These are phyloP conservation scores for Tuber magnatum DNA, from an alignment of 495 filamentous ascomycete species.

Conservation along the genomic window DNA sequence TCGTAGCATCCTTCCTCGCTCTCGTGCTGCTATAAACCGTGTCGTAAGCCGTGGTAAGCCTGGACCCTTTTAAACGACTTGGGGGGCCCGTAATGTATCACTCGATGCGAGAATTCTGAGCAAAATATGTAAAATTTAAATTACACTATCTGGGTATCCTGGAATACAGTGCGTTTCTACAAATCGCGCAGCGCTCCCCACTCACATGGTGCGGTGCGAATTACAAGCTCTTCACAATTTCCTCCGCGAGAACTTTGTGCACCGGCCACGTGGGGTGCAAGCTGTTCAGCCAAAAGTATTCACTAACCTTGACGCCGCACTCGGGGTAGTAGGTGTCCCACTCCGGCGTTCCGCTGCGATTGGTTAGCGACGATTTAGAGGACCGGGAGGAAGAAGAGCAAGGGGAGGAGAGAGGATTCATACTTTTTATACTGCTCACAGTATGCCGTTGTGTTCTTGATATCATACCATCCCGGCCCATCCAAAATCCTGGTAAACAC, in stretches of 20 bases:
- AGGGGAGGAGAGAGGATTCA: slow-evolving; percentile 17
- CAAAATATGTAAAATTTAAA: not conserved
- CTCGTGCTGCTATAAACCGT: not conserved
- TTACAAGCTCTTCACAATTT: slow-evolving; percentile 44
- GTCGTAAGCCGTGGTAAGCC: not conserved
- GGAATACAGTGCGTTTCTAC: not conserved
- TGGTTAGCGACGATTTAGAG: slow-evolving; percentile 17
- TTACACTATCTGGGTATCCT: not conserved
- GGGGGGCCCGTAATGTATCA: not conserved
- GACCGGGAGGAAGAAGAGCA: not conserved
- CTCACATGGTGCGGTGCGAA: not conserved
- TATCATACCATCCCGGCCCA: slow-evolving; percentile 46
- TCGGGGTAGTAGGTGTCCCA: slow-evolving; percentile 46
- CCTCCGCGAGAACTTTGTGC: slow-evolving; percentile 51
- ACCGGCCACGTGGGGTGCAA: slow-evolving; percentile 57
- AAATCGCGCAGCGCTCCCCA: not conserved
- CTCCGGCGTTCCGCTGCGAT: slow-evolving; percentile 50
- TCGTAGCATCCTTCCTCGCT: not conserved
- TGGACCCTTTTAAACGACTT: not conserved
- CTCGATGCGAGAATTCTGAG: not conserved
- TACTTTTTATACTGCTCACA: slow-evolving; percentile 53
- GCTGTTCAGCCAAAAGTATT: slow-evolving; percentile 59
- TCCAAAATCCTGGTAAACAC: slow-evolving; percentile 53
- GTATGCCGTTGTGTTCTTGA: slow-evolving; percentile 52
- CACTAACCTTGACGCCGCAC: slow-evolving; percentile 50